These are phyloP conservation scores for Fusarium sp. DNA, from an alignment of 2,329 filamentous ascomycete species.

Conservation along the genomic window DNA sequence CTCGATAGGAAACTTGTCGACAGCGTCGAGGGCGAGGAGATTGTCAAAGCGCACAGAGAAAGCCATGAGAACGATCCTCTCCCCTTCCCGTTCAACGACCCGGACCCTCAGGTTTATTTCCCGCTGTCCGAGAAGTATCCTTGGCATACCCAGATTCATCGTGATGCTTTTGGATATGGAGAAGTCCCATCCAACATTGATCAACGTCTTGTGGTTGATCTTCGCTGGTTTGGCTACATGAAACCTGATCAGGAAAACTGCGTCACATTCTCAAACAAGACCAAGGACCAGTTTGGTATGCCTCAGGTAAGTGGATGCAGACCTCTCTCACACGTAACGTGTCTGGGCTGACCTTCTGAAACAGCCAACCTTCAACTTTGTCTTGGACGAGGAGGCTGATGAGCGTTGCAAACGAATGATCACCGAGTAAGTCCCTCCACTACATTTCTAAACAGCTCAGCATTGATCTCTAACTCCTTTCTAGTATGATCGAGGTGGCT, in stretches of 20 bases:
- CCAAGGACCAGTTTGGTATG: neutral
- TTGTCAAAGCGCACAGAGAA: no score
- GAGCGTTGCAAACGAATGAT: slow-evolving; percentile 1
- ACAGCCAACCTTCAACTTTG: slow-evolving; percentile 1
- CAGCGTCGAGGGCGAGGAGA: neutral
- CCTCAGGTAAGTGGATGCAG: neutral
- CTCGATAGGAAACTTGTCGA: neutral
- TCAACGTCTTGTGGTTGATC: neutral
- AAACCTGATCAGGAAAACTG: neutral
- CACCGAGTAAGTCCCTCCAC: neutral
- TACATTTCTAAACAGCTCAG: no score
- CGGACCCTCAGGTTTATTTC: slow-evolving; percentile 1
- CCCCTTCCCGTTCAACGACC: neutral
- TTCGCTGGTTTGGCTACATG: slow-evolving; percentile 11
- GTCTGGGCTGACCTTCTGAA: neutral
- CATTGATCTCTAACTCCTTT: no score
- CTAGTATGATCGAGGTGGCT: neutral
- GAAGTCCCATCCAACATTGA: neutral
- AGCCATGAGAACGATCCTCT: neutral
- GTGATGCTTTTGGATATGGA: neutral
- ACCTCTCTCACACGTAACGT: no score
- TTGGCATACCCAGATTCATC: slow-evolving; percentile 5
- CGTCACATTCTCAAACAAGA: neutral
- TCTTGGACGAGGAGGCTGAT: neutral
- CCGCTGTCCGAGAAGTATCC: neutral